A percentile compares a stretch with the other conserved stretches of the same genome.
These are phyloP conservation scores for Nemania sp. DNA, from an alignment of 2,329 filamentous ascomycete genomes.

Conservation along the genomic window DNA sequence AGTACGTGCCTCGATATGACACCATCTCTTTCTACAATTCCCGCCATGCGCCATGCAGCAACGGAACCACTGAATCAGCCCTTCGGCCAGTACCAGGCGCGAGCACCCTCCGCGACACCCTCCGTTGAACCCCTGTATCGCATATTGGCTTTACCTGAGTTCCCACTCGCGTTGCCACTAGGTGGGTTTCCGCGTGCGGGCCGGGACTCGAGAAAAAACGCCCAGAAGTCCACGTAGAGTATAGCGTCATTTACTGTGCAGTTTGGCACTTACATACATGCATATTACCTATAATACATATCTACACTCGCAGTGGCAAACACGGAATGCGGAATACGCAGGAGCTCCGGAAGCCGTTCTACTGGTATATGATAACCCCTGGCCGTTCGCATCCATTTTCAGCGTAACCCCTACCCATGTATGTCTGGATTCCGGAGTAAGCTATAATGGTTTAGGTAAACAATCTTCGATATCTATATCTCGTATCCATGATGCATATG, in stretches of 20 bases:
- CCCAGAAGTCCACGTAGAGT: constrained; percentile 1
- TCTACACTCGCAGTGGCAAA: too few relatives aligned
- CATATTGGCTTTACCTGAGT: not conserved
- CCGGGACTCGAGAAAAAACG: not conserved
- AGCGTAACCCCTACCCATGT: not conserved
- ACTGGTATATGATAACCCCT: not conserved
- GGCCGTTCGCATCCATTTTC: not conserved
- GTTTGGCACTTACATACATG: too few relatives aligned
- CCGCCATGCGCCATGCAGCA: not conserved
- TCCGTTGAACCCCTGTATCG: constrained; percentile 2
- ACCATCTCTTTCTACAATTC: not conserved
- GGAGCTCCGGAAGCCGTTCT: not conserved
- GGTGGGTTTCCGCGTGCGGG: too few relatives aligned
- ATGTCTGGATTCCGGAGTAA: not conserved
- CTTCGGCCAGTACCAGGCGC: not conserved
- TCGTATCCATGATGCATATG: too few relatives aligned
- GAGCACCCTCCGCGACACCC: not conserved
- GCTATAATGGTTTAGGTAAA: not conserved
- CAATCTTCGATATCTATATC: not conserved
- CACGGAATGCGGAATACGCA: not conserved
- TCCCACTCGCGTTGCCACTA: constrained; percentile 1
- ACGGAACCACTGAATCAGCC: constrained; percentile 2
- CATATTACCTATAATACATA: too few relatives aligned
- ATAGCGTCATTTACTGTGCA: constrained; percentile 4
- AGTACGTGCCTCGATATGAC: not conserved